Conservation (phyloP, 108 stramenopile species). For the Pseudonitzschia pungens region DNA sequence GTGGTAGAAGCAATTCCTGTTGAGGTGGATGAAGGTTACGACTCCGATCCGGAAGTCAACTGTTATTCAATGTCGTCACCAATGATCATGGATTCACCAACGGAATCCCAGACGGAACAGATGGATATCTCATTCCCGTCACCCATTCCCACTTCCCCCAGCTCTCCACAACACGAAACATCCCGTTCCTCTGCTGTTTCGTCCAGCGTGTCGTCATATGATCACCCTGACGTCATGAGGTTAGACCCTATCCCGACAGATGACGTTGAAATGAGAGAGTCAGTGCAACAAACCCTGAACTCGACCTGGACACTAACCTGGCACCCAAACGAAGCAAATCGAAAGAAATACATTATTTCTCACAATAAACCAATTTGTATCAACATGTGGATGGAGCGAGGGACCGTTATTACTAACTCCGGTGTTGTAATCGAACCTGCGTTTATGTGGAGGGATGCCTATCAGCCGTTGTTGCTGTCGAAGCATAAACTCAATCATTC, state of each 20-base stretch:
- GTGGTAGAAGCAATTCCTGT: constrained; percentile 15
- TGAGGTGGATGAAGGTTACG: constrained; percentile 28
- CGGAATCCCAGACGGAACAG: background rate
- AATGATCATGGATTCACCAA: constrained; percentile 1
- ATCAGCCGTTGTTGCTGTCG: constrained; percentile 25
- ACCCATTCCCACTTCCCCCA: background rate
- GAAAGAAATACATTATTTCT: constrained; percentile 24
- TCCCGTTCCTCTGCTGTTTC: background rate
- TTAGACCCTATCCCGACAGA: background rate
- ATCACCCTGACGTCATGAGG: background rate
- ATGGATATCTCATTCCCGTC: background rate
- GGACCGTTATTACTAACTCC: constrained; percentile 29
- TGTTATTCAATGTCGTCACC: constrained; percentile 1
- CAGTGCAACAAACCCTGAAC: constrained; percentile 38
- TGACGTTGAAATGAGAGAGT: constrained; percentile 19
- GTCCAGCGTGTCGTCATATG: background rate
- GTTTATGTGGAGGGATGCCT: constrained; percentile 49
- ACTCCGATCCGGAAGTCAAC: constrained; percentile 36
- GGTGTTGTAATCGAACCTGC: constrained; percentile 37
- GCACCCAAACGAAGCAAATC: constrained; percentile 38
- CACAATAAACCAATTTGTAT: constrained; percentile 26
- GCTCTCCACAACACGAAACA: background rate
- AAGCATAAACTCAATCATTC: constrained; percentile 27
- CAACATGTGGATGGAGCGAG: constrained; percentile 46
- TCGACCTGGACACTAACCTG: constrained; percentile 43